A percentile compares a stretch with the other conserved stretches of the same genome.
These are phyloP conservation scores for Fomitopsis pinicola DNA, from an alignment of 1,284 basidiomycete genomes.

Conservation along the genomic window DNA sequence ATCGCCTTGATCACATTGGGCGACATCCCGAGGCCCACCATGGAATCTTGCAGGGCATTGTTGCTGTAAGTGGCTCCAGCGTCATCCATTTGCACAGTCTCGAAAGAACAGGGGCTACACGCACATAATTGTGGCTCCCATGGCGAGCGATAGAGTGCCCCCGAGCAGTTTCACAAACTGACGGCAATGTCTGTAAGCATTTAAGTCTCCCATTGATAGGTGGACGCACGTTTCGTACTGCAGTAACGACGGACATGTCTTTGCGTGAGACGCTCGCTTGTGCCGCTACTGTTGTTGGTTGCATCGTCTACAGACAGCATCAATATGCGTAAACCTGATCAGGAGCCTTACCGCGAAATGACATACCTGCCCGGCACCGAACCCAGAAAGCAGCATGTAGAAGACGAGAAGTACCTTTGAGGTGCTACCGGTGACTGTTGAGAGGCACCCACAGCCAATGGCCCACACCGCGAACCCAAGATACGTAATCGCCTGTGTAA, in stretches of 20 bases:
- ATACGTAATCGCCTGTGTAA: conserved; percentile 49
- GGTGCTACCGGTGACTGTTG: conserved; percentile 50
- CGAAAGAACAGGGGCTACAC: background rate
- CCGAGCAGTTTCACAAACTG: conserved; percentile 65
- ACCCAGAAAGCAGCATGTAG: conserved; percentile 64
- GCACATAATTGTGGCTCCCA: conserved; percentile 55
- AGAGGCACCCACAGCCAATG: conserved; percentile 64
- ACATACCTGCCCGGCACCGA: conserved; percentile 63
- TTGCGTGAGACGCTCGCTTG: conserved; percentile 62
- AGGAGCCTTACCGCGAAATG: background rate
- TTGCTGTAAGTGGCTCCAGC: conserved; percentile 34
- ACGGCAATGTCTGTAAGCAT: background rate
- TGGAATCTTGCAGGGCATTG: conserved; percentile 45
- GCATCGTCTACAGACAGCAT: conserved; percentile 40
- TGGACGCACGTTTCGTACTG: background rate
- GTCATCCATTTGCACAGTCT: background rate
- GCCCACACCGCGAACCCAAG: conserved; percentile 69
- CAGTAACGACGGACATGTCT: conserved; percentile 65
- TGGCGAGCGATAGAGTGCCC: conserved; percentile 57
- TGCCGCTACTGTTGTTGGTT: conserved; percentile 62
- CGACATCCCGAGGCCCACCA: conserved; percentile 33
- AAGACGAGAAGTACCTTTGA: conserved; percentile 50
- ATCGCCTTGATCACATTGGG: conserved; percentile 34
- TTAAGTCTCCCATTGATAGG: background rate
- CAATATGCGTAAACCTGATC: background rate